phyloP scores from a whole-genome alignment of 768 basidiomycete species.

The Lentinus tigrinus region DNA sequence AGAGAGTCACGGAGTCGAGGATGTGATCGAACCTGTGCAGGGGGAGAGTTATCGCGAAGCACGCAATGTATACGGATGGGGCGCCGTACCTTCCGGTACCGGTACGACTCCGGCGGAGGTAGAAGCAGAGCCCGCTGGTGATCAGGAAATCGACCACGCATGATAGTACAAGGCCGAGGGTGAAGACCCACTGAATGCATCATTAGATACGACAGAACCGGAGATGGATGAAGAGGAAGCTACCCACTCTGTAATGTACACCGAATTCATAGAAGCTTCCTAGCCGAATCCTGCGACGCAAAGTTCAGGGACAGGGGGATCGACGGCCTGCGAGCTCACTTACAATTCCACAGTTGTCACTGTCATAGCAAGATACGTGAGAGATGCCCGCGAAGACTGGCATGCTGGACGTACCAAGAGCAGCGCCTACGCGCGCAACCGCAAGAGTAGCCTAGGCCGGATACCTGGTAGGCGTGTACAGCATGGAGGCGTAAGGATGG shows the following conservation, averaged over 20 bases:
- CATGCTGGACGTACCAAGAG: conserved; percentile 8
- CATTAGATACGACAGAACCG: not conserved
- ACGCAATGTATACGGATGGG: conserved; percentile 3
- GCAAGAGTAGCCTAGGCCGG: conserved; percentile 16
- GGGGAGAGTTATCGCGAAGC: not conserved
- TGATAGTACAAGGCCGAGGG: conserved; percentile 25
- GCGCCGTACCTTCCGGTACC: conserved; percentile 23
- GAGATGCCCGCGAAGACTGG: not conserved
- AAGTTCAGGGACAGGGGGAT: not conserved
- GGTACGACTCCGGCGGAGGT: conserved; percentile 24
- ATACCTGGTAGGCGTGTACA: too few relatives aligned
- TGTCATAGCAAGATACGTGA: not conserved
- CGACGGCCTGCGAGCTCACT: not conserved
- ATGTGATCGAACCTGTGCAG: conserved; percentile 25
- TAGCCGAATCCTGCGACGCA: conserved; percentile 13
- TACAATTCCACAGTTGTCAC: conserved; percentile 18
- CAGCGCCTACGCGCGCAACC: conserved; percentile 12
- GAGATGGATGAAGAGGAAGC: not conserved
- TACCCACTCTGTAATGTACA: conserved; percentile 16
- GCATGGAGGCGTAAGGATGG: not conserved
- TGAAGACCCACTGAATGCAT: conserved; percentile 27
- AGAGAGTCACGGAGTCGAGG: conserved; percentile 27
- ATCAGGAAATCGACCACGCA: conserved; percentile 27
- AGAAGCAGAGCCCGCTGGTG: conserved; percentile 21
- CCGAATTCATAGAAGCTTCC: conserved; percentile 21